These are phyloP conservation scores for Parastagonospora avenae DNA, from an alignment of 2,329 filamentous ascomycete genomes.

Conservation along the genomic window DNA sequence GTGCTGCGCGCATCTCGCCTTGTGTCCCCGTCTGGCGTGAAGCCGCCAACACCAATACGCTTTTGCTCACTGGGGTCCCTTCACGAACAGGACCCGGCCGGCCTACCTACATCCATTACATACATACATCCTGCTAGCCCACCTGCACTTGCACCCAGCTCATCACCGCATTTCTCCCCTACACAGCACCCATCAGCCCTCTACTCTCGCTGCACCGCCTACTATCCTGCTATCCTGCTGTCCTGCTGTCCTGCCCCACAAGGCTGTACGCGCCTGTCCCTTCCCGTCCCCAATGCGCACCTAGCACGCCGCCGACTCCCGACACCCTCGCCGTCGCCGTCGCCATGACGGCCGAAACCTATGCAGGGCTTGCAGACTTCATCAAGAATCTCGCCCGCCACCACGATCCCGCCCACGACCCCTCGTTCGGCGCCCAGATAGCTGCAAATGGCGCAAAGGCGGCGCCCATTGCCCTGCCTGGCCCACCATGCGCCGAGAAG, in stretches of 20 bases:
- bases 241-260: constrained; percentile 6
- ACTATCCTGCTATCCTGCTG: constrained; percentile 2
- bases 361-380: constrained; percentile 47
- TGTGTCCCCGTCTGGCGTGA: too few relatives aligned
- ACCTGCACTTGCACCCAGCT: too few relatives aligned
- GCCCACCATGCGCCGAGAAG: constrained; percentile 76
- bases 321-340: constrained; percentile 9
- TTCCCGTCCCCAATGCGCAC: constrained; percentile 40
- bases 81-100: too few relatives aligned
- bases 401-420: constrained; percentile 50
- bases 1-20: too few relatives aligned
- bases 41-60: too few relatives aligned
- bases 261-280: constrained; percentile 20
- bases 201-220: neutral
- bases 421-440: constrained; percentile 52
- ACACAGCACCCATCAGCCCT: neutral
- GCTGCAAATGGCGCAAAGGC: constrained; percentile 57
- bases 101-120: too few relatives aligned
- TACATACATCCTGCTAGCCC: too few relatives aligned
- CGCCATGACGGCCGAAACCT: constrained; percentile 45
- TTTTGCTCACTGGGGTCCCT: too few relatives aligned
- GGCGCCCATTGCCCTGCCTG: constrained; percentile 72
- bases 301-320: constrained; percentile 32
- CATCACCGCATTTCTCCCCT: neutral
- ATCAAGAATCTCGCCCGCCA: constrained; percentile 57